These are phyloP conservation scores for Cladosporium austrohemisphaericum DNA, from an alignment of 2,329 filamentous ascomycete species.

Conservation along the genomic window DNA sequence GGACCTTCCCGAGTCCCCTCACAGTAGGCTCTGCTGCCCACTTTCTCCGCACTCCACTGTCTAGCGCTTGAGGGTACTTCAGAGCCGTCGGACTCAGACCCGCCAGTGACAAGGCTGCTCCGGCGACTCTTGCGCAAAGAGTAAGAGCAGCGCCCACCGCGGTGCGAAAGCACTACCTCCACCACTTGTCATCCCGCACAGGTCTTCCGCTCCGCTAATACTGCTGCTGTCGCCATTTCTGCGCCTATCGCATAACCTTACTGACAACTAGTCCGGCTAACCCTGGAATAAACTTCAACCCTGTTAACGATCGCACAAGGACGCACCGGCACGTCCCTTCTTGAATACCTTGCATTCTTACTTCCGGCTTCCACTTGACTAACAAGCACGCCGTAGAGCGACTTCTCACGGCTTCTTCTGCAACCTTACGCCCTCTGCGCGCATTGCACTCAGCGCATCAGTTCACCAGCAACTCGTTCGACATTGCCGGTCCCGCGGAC, in stretches of 20 bases:
- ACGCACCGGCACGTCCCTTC: slow-evolving; percentile 8
- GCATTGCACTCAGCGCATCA: neutral
- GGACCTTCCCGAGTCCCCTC: neutral
- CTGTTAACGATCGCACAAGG: neutral
- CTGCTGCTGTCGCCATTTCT: slow-evolving; percentile 6
- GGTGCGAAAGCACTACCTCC: neutral
- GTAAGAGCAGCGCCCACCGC: neutral
- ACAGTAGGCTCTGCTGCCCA: neutral
- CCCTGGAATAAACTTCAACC: slow-evolving; percentile 3
- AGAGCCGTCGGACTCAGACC: neutral
- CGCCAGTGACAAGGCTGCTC: neutral
- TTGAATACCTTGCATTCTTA: slow-evolving; percentile 7
- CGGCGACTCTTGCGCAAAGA: neutral
- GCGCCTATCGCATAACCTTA: slow-evolving; percentile 7
- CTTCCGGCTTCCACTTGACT: neutral
- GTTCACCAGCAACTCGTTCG: neutral
- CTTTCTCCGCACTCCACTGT: slow-evolving; percentile 15
- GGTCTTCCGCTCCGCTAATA: neutral
- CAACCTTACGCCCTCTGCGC: neutral
- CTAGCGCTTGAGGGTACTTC: slow-evolving; percentile 3
- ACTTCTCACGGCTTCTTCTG: neutral
- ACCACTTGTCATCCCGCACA: neutral
- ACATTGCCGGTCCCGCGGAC: neutral
- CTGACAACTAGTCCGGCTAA: neutral
- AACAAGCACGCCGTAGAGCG: neutral